These are phyloP conservation scores for Zymoseptoria tritici DNA, from an alignment of 2,329 filamentous ascomycete species.

Conservation along the genomic window DNA sequence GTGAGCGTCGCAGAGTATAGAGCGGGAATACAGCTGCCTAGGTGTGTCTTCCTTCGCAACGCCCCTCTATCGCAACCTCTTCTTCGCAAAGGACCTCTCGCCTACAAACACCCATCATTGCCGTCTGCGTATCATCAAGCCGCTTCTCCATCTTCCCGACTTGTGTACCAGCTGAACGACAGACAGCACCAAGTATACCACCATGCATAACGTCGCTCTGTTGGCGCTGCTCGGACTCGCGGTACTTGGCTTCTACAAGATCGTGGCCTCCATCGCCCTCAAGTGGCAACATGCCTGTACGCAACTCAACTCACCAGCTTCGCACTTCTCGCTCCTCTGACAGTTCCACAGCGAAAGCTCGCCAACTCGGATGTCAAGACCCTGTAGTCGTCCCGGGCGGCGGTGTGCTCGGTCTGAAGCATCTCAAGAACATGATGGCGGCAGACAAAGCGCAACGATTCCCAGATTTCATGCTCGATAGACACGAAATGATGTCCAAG, in stretches of 20 bases:
- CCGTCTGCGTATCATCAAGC: too few species aligned
- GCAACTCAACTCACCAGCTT: background rate
- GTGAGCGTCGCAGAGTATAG: too few species aligned
- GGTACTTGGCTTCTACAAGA: slow-evolving; percentile 20
- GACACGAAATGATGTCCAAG: slow-evolving; percentile 19
- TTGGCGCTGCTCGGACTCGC: slow-evolving; percentile 18
- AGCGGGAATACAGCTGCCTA: too few species aligned
- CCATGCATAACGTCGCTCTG: slow-evolving; percentile 19
- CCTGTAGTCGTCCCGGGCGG: slow-evolving; percentile 16
- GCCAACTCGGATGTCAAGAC: slow-evolving; percentile 20
- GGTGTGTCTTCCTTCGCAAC: too few species aligned
- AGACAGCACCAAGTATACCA: background rate
- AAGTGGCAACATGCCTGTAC: slow-evolving; percentile 12
- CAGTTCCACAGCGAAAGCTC: slow-evolving; percentile 14
- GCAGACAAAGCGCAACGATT: slow-evolving; percentile 24
- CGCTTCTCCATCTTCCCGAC: too few species aligned
- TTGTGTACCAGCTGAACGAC: background rate
- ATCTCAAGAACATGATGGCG: slow-evolving; percentile 21
- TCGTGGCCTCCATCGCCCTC: slow-evolving; percentile 13
- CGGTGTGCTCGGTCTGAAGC: slow-evolving; percentile 25
- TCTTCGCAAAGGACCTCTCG: too few species aligned
- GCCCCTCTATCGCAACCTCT: too few species aligned
- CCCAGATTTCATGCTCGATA: slow-evolving; percentile 23
- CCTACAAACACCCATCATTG: too few species aligned
- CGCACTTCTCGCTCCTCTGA: background rate